Base-by-base conservation (phyloP, 2,329 filamentous ascomycete genomes). In the Aciculosporium take region DNA sequence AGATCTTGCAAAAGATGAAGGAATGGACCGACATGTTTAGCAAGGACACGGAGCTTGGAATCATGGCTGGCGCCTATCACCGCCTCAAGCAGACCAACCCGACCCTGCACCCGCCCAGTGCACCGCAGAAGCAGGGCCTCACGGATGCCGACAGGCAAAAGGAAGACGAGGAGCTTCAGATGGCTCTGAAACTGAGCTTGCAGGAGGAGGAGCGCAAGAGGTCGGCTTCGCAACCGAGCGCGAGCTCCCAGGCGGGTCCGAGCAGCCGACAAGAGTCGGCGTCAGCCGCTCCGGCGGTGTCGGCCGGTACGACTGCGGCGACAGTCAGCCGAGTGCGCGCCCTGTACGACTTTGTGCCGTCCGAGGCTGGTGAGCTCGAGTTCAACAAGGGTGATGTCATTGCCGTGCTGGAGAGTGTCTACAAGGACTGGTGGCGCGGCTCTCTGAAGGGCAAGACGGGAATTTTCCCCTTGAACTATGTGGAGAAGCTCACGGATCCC, bases 371-470 rank as follows among this genome's bases (percentile, higher is more conserved):
- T 37, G 91, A 98, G 65, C 69, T 98, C 46, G 87, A 94, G 51
- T 98, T 98, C 61, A 83, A 88, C 51, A 94, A 94, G 65, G 89
- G 91, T 23, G 91, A 98, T 58, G 82, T 96, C 31, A 98, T 98
- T 59, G 89, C 91, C 1, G 91, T 98, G 13, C 71, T 98, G 31
- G 91, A 96, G 62, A 95, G 88, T 1, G 91, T 96, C 2, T 98
- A 93, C 67, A 98, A 96, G 63, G 91, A 98, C 61, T 98, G 91
- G 91, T 98, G 91, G 91, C 89, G 94, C 53, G 91, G 91, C 1
- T 94, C 88, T 32, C 67, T 98, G 45, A 79, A 88, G 56, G 91
- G 91, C 17, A 86, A 95, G 61, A 95, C 87, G 6, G 91, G 91
- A 52, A 98, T 98, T 49, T 98, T 98, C 62, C 91, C 91, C 6